phyloP scores from a whole-genome alignment of 257 asterid genomes.

The Solanum gandarillasii region DNA sequence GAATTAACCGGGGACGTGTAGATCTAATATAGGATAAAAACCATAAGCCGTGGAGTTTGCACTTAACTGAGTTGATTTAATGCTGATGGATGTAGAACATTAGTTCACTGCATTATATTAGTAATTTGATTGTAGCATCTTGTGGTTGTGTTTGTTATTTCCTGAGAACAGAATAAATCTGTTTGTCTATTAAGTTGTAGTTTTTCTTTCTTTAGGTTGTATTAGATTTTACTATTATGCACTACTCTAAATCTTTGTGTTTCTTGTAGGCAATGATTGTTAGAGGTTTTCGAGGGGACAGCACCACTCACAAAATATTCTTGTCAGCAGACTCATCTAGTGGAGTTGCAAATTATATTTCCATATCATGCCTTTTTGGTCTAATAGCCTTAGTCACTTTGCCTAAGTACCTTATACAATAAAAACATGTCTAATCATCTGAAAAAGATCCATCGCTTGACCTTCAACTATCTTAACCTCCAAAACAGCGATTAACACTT shows the following conservation, averaged over 20 bases:
- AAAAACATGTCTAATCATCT: not conserved
- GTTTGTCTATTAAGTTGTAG: not conserved
- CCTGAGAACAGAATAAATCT: not conserved
- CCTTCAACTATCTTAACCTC: not conserved
- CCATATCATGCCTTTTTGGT: slow-evolving; percentile 61
- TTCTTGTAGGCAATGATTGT: slow-evolving; percentile 91
- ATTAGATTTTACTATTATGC: not conserved
- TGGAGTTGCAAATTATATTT: slow-evolving; percentile 37
- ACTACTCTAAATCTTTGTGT: not conserved
- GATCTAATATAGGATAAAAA: not conserved
- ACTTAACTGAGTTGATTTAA: not conserved
- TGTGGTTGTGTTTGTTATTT: not conserved
- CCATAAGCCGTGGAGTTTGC: not conserved
- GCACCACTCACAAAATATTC: slow-evolving; percentile 46
- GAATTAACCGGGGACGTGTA: not conserved
- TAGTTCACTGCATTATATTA: not conserved
- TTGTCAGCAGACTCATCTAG: slow-evolving; percentile 62
- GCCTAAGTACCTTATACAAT: slow-evolving; percentile 25
- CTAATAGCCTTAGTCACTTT: slow-evolving; percentile 46
- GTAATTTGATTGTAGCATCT: not conserved
- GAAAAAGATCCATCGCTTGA: not conserved
- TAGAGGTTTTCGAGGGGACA: slow-evolving; percentile 88
- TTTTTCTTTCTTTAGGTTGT: not conserved
- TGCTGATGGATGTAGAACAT: not conserved
- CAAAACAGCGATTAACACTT: not conserved